phyloP scores from a whole-genome alignment of 2,329 filamentous ascomycete genomes.

The Penicillium sp. region DNA sequence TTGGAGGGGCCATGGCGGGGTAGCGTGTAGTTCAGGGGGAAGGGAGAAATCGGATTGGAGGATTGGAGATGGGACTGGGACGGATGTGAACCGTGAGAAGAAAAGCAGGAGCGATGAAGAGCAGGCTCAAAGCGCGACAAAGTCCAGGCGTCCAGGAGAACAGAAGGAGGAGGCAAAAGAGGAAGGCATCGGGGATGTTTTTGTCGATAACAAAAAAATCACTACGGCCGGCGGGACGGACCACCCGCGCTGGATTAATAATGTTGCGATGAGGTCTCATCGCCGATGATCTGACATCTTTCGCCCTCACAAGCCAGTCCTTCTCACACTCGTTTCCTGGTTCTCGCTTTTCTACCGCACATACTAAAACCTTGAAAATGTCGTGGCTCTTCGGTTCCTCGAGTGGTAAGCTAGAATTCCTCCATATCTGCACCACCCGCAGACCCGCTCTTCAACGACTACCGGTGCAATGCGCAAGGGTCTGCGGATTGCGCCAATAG shows the following conservation, averaged over 20 bases:
- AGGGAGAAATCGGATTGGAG: neutral
- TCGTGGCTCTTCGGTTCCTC: slow-evolving; percentile 42
- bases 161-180: slow-evolving; percentile 15
- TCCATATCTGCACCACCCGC: neutral
- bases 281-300: slow-evolving; percentile 5
- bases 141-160: slow-evolving; percentile 5
- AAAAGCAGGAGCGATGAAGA: slow-evolving; percentile 2
- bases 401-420: slow-evolving; percentile 29
- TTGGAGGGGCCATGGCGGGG: slow-evolving; percentile 56
- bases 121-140: slow-evolving; percentile 7
- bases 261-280: slow-evolving; percentile 16
- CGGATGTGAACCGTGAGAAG: neutral
- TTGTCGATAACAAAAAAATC: slow-evolving; percentile 24
- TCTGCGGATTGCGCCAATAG: neutral
- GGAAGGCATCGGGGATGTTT: slow-evolving; percentile 17
- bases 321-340: slow-evolving; percentile 3
- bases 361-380: slow-evolving; percentile 25
- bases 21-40: slow-evolving; percentile 29
- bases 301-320: slow-evolving; percentile 1
- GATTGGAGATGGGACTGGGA: neutral
- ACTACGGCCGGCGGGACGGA: slow-evolving; percentile 22
- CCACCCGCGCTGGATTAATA: slow-evolving; percentile 29
- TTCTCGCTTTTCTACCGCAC: neutral
- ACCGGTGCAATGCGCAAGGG: slow-evolving; percentile 17
- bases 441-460: slow-evolving; percentile 6